phyloP scores from a whole-genome alignment of 192 early-diverging fungal genomes.

The Obelidium mucronatum region DNA sequence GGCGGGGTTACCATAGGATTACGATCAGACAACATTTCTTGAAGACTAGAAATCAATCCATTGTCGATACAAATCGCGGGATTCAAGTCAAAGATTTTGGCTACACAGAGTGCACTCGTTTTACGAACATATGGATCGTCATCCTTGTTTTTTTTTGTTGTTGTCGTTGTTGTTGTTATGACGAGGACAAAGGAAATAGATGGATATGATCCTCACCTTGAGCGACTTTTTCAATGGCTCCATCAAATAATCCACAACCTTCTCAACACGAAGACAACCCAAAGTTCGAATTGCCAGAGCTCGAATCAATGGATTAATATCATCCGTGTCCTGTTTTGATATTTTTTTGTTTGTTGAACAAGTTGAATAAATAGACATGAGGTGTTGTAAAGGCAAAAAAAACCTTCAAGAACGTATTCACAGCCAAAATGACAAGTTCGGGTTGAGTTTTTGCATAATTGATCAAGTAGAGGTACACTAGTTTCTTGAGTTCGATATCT shows the following conservation, averaged over 20 bases:
- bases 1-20: slow-evolving; percentile 87
- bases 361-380: slow-evolving; percentile 13
- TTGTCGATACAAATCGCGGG: slow-evolving; percentile 89
- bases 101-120: slow-evolving; percentile 92
- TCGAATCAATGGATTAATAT: slow-evolving; percentile 93
- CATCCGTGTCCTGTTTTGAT: slow-evolving; percentile 78
- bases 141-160: slow-evolving; percentile 57
- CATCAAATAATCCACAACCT: slow-evolving; percentile 83
- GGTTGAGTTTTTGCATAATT: slow-evolving; percentile 94
- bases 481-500: slow-evolving; percentile 65
- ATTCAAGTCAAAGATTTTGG: slow-evolving; percentile 93
- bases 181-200: not conserved
- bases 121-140: slow-evolving; percentile 97
- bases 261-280: slow-evolving; percentile 95
- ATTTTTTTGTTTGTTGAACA: not conserved
- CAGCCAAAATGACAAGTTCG: slow-evolving; percentile 91
- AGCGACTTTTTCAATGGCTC: slow-evolving; percentile 73
- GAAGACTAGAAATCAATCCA: slow-evolving; percentile 84
- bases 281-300: slow-evolving; percentile 97
- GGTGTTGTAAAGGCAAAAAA: not conserved
- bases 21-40: slow-evolving; percentile 90
- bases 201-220: slow-evolving; percentile 21
- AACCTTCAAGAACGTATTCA: slow-evolving; percentile 88
- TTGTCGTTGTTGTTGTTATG: not conserved
- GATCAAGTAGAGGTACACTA: slow-evolving; percentile 95